These are phyloP conservation scores for Blastocystis sp. DNA, from an alignment of 352 stramenopile genomes.

Conservation along the genomic window DNA sequence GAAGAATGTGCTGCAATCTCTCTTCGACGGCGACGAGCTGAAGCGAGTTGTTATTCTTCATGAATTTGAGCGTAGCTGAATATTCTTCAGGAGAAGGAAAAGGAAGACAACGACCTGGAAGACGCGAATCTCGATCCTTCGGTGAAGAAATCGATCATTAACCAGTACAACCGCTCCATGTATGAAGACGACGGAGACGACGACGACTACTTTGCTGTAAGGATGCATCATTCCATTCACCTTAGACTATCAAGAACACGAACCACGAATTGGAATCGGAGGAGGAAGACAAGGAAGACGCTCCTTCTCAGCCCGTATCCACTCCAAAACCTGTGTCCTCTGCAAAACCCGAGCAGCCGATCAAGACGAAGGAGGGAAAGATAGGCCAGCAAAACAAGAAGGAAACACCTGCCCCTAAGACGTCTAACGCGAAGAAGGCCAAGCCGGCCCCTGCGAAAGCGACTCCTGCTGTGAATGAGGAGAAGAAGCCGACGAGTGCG, in stretches of 20 bases:
- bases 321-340: not conserved
- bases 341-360: not conserved
- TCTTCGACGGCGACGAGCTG: slow-evolving; percentile 3
- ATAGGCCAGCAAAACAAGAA: not conserved
- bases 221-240: not conserved
- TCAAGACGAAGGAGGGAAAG: not conserved
- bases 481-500: not conserved
- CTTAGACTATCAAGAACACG: not conserved
- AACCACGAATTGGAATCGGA: not conserved
- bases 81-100: slow-evolving; percentile 43
- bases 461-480: not conserved
- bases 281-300: not conserved
- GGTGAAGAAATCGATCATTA: not conserved
- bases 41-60: not conserved
- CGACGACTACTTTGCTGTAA: not conserved
- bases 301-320: not conserved
- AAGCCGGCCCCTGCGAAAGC: not conserved
- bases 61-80: not conserved
- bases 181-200: not conserved
- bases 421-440: not conserved
- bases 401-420: not conserved
- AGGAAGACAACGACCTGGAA: slow-evolving; percentile 28
- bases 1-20: slow-evolving; percentile 17
- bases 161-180: not conserved
- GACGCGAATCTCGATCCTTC: not conserved